A percentile compares a stretch with the other conserved stretches of the same genome.
Conservation (phyloP, 495 filamentous ascomycete genomes). For the Astrothelium macrocarpum region DNA sequence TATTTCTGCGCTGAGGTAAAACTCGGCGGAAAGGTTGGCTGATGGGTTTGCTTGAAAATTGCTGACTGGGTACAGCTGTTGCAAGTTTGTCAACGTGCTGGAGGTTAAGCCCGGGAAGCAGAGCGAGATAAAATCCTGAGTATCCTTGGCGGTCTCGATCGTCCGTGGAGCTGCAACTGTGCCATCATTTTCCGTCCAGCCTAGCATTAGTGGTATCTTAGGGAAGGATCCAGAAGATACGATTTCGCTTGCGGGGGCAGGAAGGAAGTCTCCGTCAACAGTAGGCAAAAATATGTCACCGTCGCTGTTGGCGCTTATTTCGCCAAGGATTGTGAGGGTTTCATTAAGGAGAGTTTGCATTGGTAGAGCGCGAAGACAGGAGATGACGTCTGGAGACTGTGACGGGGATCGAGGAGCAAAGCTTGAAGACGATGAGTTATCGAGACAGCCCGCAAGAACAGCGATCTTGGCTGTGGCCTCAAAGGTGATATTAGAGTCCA, state of each 20-base stretch:
- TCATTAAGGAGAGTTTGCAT: not conserved
- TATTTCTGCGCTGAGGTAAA: not conserved
- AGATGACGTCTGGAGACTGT: not conserved
- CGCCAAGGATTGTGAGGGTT: not conserved
- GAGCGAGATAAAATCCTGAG: no score
- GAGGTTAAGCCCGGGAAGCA: no score
- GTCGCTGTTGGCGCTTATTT: not conserved
- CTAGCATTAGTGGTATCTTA: not conserved
- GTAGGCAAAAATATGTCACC: not conserved
- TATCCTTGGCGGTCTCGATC: not conserved
- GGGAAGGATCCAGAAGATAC: not conserved
- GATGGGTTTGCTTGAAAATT: not conserved
- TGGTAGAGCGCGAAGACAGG: not conserved
- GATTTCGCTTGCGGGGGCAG: not conserved
- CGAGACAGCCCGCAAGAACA: not conserved
- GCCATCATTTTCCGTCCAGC: not conserved
- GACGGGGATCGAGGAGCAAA: no score
- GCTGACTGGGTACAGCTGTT: not conserved
- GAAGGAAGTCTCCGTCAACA: not conserved
- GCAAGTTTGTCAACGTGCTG: not conserved
- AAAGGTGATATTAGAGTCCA: not conserved
- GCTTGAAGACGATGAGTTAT: no score
- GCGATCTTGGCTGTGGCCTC: not conserved
- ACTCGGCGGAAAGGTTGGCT: not conserved
- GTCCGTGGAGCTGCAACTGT: not conserved